Evolutionary conservation across 208 protist genomes (phyloP).

Genomic region (Strigomonas galati): DNA sequence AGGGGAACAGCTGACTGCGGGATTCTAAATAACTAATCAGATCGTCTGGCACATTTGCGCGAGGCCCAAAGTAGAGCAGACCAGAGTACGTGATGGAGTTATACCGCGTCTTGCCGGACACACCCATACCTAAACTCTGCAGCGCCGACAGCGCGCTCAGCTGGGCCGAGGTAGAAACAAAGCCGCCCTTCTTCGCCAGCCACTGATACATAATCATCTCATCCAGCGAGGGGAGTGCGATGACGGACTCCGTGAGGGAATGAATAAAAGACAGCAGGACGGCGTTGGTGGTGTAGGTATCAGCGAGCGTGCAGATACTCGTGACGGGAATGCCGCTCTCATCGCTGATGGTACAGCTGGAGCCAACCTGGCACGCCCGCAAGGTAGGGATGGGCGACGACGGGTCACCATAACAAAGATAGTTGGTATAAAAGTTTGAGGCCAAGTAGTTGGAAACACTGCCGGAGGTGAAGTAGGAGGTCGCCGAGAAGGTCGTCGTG

Average conservation of each 20-base stretch:
- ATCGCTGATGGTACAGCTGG: constrained; percentile 22
- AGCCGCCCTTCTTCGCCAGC: constrained; percentile 46
- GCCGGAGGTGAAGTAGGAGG: neutral
- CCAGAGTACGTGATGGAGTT: constrained; percentile 53
- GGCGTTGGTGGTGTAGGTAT: neutral
- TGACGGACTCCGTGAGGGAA: constrained; percentile 17
- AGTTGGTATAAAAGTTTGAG: constrained; percentile 16
- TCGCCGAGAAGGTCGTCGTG: constrained; percentile 16
- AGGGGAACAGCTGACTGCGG: constrained; percentile 30
- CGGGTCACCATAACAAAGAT: constrained; percentile 18
- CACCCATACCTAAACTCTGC: constrained; percentile 25
- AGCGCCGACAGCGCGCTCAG: constrained; percentile 28
- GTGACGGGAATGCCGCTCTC: constrained; percentile 36
- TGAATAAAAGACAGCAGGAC: constrained; percentile 30
- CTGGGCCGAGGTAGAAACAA: constrained; percentile 14
- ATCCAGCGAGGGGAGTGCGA: constrained; percentile 41
- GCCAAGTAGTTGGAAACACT: neutral
- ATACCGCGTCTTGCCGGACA: constrained; percentile 36
- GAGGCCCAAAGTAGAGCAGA: constrained; percentile 51
- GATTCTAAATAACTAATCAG: constrained; percentile 36
- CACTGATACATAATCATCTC: constrained; percentile 57
- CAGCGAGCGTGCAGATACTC: constrained; percentile 29
- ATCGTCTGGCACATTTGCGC: constrained; percentile 30
- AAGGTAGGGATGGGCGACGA: constrained; percentile 26
- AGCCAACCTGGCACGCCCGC: constrained; percentile 14